Conservation (phyloP, 352 stramenopile genomes). For the Phytophthora rubi region DNA sequence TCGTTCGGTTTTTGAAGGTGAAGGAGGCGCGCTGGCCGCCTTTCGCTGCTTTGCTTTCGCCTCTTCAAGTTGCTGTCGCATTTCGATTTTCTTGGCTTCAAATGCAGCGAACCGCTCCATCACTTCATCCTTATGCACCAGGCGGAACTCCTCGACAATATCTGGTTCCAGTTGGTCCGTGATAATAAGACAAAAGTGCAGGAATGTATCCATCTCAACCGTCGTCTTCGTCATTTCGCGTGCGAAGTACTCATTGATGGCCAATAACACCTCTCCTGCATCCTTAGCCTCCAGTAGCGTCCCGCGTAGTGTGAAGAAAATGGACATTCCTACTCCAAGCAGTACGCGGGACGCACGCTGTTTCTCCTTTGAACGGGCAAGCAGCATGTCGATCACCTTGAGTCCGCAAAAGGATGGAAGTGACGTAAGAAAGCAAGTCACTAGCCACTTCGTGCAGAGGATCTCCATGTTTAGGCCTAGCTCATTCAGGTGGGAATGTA, state of each 20-base stretch:
- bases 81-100: slow-evolving; percentile 87
- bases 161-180: slow-evolving; percentile 76
- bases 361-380: slow-evolving; percentile 66
- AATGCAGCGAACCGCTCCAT: slow-evolving; percentile 83
- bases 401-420: slow-evolving; percentile 71
- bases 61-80: slow-evolving; percentile 83
- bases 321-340: slow-evolving; percentile 76
- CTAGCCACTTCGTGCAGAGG: slow-evolving; percentile 89
- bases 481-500: slow-evolving; percentile 74
- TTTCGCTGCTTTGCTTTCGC: slow-evolving; percentile 60
- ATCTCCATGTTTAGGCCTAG: slow-evolving; percentile 90
- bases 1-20: slow-evolving; percentile 62
- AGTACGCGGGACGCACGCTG: slow-evolving; percentile 74
- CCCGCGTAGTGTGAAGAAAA: slow-evolving; percentile 74
- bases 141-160: slow-evolving; percentile 74
- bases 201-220: slow-evolving; percentile 74
- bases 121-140: slow-evolving; percentile 83
- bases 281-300: slow-evolving; percentile 73
- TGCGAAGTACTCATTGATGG: slow-evolving; percentile 83
- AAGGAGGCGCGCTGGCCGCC: slow-evolving; percentile 50
- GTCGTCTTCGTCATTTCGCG: slow-evolving; percentile 72
- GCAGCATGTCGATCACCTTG: slow-evolving; percentile 83
- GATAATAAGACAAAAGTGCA: slow-evolving; percentile 67
- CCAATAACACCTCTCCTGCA: slow-evolving; percentile 77
- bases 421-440: slow-evolving; percentile 85